A percentile compares a stretch with the other conserved stretches of the same genome.
These are phyloP conservation scores for Antarctomyces pellizariae DNA, from an alignment of 495 filamentous ascomycete genomes.

Conservation along the genomic window DNA sequence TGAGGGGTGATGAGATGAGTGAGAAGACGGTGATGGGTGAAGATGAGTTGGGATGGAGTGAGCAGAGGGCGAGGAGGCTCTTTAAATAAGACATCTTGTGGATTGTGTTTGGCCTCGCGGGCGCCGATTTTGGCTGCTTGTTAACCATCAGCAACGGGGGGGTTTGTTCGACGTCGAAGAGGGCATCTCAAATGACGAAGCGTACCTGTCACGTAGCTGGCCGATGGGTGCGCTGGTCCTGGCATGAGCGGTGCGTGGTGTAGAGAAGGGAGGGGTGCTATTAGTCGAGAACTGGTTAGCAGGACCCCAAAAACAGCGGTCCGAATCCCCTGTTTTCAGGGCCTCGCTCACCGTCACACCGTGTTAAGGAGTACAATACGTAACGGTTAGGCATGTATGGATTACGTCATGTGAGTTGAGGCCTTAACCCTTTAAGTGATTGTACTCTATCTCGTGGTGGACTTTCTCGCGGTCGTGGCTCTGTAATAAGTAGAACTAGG, in stretches of 20 bases:
- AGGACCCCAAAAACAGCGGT: conserved; percentile 5
- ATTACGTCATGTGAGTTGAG: too few relatives aligned
- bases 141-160: conserved; percentile 15
- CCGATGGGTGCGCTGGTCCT: conserved; percentile 4
- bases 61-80: conserved; percentile 4
- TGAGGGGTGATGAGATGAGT: conserved; percentile 2
- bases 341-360: conserved; percentile 4
- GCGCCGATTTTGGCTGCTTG: conserved; percentile 11
- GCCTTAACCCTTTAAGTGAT: too few relatives aligned
- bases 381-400: too few relatives aligned
- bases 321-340: conserved; percentile 1
- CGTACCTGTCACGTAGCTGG: conserved; percentile 3
- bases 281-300: conserved; percentile 6
- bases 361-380: conserved; percentile 2
- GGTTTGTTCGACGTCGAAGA: conserved; percentile 11
- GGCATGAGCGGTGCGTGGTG: conserved; percentile 2
- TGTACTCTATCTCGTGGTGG: too few relatives aligned
- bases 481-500: too few relatives aligned
- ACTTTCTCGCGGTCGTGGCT: too few relatives aligned
- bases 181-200: conserved; percentile 7
- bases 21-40: conserved; percentile 6
- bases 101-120: conserved; percentile 1
- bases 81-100: conserved; percentile 6
- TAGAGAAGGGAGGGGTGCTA: conserved; percentile 2
- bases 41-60: conserved; percentile 5